These are phyloP conservation scores for Pseudoneurospora amorphoporcata DNA, from an alignment of 495 filamentous ascomycete genomes.

Conservation along the genomic window DNA sequence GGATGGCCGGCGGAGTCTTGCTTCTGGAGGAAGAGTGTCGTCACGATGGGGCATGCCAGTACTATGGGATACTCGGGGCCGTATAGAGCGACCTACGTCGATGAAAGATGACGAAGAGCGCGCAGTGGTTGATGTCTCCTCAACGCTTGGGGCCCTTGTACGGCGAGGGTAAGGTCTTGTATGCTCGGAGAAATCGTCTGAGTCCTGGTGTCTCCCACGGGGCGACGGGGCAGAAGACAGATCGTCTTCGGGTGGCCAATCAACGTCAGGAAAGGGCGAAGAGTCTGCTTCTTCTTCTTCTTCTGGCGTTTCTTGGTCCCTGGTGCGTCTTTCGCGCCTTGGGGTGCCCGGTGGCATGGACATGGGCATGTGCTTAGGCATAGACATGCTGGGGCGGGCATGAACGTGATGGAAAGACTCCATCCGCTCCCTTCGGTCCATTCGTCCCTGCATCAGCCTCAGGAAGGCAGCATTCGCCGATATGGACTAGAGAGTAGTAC, in stretches of 20 bases:
- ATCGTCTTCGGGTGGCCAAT: conserved; percentile 30
- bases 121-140: not conserved
- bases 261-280: conserved; percentile 23
- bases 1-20: not conserved
- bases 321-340: conserved; percentile 17
- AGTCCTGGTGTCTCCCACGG: conserved; percentile 17
- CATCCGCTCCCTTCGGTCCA: conserved; percentile 13
- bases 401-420: not conserved
- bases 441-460: conserved; percentile 34
- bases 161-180: not conserved
- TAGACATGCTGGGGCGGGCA: not conserved
- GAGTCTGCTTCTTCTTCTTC: conserved; percentile 24
- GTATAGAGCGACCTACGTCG: not conserved
- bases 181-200: not conserved
- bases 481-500: not conserved
- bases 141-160: not conserved
- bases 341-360: conserved; percentile 6
- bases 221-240: conserved; percentile 31
- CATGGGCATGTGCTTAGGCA: not conserved
- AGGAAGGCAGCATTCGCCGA: conserved; percentile 6
- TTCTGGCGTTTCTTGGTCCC: conserved; percentile 23
- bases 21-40: not conserved
- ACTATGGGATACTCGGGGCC: not conserved
- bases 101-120: not conserved
- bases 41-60: not conserved